These are phyloP conservation scores for Abortiporus biennis DNA, from an alignment of 1,284 basidiomycete species.

Conservation along the genomic window DNA sequence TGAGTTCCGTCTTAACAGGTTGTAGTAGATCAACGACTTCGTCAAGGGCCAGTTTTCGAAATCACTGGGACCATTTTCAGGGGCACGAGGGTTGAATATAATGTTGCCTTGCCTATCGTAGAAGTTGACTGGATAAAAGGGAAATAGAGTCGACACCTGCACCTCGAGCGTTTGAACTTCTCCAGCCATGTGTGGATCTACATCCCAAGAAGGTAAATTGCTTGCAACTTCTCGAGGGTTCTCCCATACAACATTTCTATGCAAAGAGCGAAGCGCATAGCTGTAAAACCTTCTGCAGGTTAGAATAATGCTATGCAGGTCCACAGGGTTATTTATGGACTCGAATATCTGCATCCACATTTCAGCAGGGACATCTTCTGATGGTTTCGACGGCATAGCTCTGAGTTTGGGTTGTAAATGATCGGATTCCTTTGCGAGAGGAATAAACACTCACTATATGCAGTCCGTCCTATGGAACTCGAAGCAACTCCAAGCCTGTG, in stretches of 20 bases:
- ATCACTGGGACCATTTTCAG: too few species aligned
- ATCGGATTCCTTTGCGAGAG: neutral
- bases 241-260: constrained; percentile 31
- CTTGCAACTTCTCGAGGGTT: constrained; percentile 17
- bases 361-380: constrained; percentile 20
- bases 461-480: too few species aligned
- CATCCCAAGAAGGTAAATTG: constrained; percentile 19
- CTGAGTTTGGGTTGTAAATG: neutral
- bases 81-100: neutral
- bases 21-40: constrained; percentile 11
- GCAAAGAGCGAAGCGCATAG: constrained; percentile 26
- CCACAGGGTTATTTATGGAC: constrained; percentile 21
- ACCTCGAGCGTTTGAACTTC: constrained; percentile 18
- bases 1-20: constrained; percentile 3
- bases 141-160: constrained; percentile 17
- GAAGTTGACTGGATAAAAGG: constrained; percentile 9
- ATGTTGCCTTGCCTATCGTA: constrained; percentile 12
- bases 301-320: constrained; percentile 27
- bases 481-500: too few species aligned
- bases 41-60: constrained; percentile 1
- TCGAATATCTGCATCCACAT: constrained; percentile 27
- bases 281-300: constrained; percentile 26
- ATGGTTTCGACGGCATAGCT: neutral
- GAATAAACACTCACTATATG: too few species aligned
- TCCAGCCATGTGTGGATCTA: constrained; percentile 13